Base-by-base conservation (phyloP, 805 yeast species). In the Candida fluviatilis region DNA sequence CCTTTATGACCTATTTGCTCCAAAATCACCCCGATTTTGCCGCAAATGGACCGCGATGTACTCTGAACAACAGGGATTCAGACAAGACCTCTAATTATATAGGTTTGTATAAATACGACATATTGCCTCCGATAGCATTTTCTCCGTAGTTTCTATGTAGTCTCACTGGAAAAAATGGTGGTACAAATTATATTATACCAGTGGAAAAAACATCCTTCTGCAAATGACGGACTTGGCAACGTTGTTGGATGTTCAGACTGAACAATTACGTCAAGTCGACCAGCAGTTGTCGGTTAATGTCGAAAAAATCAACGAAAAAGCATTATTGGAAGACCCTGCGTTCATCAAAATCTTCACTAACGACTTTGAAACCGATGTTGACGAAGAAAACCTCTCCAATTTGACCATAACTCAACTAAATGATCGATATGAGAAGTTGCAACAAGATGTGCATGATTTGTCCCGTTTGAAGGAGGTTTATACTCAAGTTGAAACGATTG, bases 391-490 rank as follows among this genome's bases (percentile, higher is more conserved):
- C 16, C 19, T 39, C 6, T 31, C 29, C 23, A 36, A 34, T 3
- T 24, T 39, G 23, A 40, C 44, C 16, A 17, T 48, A 33, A 16
- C 37, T 10, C 45, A 50, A 30, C 38, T 50, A 19, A 41, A 42
- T 28, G 24, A 37, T 4, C 41, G 44, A 17, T 38, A 41, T 24
- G 39, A 46, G 28, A 42, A 36, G 14, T 31, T 36, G 5, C 48
- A 41, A 5, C 41, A 36, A 11, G 37, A 35, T 19, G 39, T 48
- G 11, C 28, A 28, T 7, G 41, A 45, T 16, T 49, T 64, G 33
- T 51, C 57, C 11, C 31, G 18, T 4, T 21, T 41, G 23, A 31
- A 13, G 27, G 31, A 25, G 13, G 31, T 39, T 16, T 17, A 11
- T 11, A 18, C n/a, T 7, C 17, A 26, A 3, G n/a, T 37, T 12